phyloP scores from a whole-genome alignment of 1,139 yeast genomes.

The Debaryomycetaceae sp. region DNA sequence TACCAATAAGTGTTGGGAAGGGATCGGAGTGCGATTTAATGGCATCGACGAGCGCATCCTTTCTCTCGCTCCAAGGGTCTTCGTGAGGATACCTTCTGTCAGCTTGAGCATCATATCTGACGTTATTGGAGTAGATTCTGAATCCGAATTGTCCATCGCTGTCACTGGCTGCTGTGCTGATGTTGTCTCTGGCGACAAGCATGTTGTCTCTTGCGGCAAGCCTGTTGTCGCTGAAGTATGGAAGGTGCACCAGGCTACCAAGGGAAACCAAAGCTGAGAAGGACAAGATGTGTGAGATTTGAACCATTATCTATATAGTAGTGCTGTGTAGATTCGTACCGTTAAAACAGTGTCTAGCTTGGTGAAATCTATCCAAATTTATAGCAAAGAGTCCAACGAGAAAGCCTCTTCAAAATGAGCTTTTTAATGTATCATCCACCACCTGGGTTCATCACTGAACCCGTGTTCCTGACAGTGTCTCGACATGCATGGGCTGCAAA shows the following conservation, averaged over 20 bases:
- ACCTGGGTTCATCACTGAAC: neutral
- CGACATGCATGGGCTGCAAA: neutral
- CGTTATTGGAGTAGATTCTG: conserved; percentile 23
- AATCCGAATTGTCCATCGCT: conserved; percentile 8
- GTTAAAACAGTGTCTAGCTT: too few species aligned
- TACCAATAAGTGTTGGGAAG: conserved; percentile 25
- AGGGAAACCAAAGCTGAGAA: neutral
- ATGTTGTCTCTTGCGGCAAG: neutral
- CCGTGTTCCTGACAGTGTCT: neutral
- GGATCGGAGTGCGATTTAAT: conserved; percentile 11
- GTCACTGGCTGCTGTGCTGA: neutral
- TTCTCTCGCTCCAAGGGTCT: conserved; percentile 23
- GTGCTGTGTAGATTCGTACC: neutral
- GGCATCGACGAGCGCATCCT: conserved; percentile 19
- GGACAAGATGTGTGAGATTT: neutral
- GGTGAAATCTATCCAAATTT: neutral
- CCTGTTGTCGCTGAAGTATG: neutral
- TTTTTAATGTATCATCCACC: neutral
- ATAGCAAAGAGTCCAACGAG: neutral
- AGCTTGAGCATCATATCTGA: conserved; percentile 18
- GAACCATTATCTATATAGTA: neutral
- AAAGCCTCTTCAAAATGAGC: too few species aligned
- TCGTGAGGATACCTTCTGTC: conserved; percentile 19
- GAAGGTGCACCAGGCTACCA: neutral
- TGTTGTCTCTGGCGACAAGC: neutral